Conservation (phyloP, 306 rosid species). For the Gynostemma pentaphyllum region DNA sequence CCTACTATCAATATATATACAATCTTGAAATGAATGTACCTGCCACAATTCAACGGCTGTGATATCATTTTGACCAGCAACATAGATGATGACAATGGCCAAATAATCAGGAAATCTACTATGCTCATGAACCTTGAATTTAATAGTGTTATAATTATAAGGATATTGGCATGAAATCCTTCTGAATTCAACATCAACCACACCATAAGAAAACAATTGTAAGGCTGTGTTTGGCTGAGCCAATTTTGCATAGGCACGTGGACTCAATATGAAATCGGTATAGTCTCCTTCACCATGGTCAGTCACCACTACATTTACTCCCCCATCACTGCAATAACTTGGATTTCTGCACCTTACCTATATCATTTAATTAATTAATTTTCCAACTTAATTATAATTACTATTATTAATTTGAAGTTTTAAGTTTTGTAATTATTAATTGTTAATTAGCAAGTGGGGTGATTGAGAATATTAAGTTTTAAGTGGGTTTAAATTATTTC, state of each 20-base stretch:
- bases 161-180: conserved; percentile 43
- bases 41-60: conserved; percentile 38
- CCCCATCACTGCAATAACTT: conserved; percentile 24
- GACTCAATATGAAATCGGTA: conserved; percentile 45
- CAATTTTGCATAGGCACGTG: conserved; percentile 25
- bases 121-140: conserved; percentile 35
- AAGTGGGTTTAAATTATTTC: not conserved
- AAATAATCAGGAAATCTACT: conserved; percentile 55
- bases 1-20: too few species aligned
- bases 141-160: conserved; percentile 22
- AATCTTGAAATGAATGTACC: too few species aligned
- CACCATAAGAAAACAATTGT: conserved; percentile 27
- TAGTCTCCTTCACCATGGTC: conserved; percentile 47
- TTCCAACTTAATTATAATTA: too few species aligned
- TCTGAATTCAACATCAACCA: conserved; percentile 38
- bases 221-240: conserved; percentile 14
- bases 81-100: conserved; percentile 32
- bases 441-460: not conserved
- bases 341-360: conserved; percentile 43
- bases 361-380: not conserved
- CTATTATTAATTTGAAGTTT: too few species aligned
- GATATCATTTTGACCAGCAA: conserved; percentile 47
- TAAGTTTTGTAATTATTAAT: too few species aligned
- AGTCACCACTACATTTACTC: conserved; percentile 33
- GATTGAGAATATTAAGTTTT: not conserved